Evolutionary conservation across 345 rosid species (phyloP).

Genomic region (Citrus australasica): DNA sequence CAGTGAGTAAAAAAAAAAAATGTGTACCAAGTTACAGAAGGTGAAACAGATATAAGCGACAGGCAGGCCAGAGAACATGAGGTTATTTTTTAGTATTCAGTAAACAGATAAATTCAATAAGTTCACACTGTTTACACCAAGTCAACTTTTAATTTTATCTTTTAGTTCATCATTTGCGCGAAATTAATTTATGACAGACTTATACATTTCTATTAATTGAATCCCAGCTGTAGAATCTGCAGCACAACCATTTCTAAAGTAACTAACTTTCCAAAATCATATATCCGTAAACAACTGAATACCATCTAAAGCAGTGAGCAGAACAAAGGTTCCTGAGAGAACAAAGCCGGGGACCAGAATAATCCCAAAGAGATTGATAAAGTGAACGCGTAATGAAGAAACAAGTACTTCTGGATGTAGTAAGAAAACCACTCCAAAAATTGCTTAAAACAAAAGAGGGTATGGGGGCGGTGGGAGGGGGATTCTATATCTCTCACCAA

Average conservation of each 20-base stretch:
- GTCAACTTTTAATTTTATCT: not conserved
- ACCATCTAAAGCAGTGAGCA: conserved; percentile 12
- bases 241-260: not conserved
- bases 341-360: conserved; percentile 11
- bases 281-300: conserved; percentile 4
- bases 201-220: conserved; percentile 8
- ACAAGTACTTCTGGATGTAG: conserved; percentile 9
- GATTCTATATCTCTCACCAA: conserved; percentile 50
- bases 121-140: not conserved
- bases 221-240: not conserved
- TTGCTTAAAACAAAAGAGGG: conserved; percentile 1
- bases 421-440: not conserved
- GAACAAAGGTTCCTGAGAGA: conserved; percentile 1
- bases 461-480: not conserved
- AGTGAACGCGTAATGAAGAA: conserved; percentile 5
- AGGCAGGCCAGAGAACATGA: not conserved
- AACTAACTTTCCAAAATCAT: conserved; percentile 11
- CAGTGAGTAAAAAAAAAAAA: not conserved
- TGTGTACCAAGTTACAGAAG: conserved; percentile 14
- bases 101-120: not conserved
- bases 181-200: not conserved
- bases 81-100: not conserved
- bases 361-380: conserved; percentile 14
- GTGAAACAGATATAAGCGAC: conserved; percentile 12
- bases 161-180: not conserved